Evolutionary conservation across 2,329 filamentous ascomycete genomes (phyloP), one percentile per base, ranked within the genome.

Genomic region (Cladosporium oxysporum): DNA sequence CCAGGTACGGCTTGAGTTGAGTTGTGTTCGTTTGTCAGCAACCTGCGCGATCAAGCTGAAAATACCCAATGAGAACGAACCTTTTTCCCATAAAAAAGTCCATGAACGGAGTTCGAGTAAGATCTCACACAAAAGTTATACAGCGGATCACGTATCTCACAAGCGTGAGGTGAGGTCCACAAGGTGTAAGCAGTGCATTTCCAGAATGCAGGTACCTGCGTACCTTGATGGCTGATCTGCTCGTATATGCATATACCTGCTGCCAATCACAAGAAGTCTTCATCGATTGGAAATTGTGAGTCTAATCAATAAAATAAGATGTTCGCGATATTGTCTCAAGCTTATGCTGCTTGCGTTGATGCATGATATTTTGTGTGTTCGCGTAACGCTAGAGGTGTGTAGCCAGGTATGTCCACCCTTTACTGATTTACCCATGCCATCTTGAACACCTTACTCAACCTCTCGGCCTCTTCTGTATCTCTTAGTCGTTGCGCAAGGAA

Each of bases 401-500:
- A 55, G 16, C 14, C 21, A 21, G n/a, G 29, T 35, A 53, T 37
- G 28, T 33, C 5, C 31, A 23, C 23, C 16, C 16, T 21, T 35
- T 33, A 64, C 80, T 55, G 52, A 62, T 65, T 81, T 71, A 87
- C 83, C 90, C 91, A 95, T 52, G 89, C 90, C 53, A 81, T 81
- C 78, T 85, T 90, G 75, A 97, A 97, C 26, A 91, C 76, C 5
- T 77, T 81, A 41, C 85, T 84, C 72, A 94, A 77, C 72, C 88
- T 85, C 70, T 86, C 86, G 0, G 90, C 91, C 74, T 86, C 83
- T 2, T 76, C 76, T 61, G 84, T 88, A 75, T 96, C 90, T 78
- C 90, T 88, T 72, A 97, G 79, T 76, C 92, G 86, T 81, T 93
- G 91, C 74, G 88, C 80, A 76, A 99, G 76, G 78, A 94, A 98